Conservation (phyloP, 805 yeast species). For the Candida quercuum region DNA sequence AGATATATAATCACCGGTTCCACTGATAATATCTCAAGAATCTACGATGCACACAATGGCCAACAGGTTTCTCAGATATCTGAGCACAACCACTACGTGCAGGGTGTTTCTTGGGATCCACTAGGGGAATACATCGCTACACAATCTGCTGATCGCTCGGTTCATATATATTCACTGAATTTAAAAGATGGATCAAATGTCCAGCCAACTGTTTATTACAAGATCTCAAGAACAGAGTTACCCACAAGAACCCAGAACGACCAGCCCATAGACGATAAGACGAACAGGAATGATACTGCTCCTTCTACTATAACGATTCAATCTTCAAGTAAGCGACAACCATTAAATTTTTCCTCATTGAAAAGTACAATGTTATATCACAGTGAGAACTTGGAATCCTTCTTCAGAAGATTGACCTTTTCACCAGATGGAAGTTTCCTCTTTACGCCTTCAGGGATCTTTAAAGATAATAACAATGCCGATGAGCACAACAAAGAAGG, state of each 20-base stretch:
- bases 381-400: conserved; percentile 83
- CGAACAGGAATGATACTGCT: conserved; percentile 7
- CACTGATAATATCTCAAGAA: conserved; percentile 79
- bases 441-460: conserved; percentile 72
- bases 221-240: conserved; percentile 52
- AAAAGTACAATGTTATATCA: conserved; percentile 56
- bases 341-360: conserved; percentile 20
- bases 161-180: conserved; percentile 57
- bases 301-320: conserved; percentile 30
- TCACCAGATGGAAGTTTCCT: conserved; percentile 87
- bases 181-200: conserved; percentile 23
- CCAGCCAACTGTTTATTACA: conserved; percentile 39
- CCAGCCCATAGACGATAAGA: background rate
- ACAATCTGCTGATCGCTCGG: conserved; percentile 84
- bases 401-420: conserved; percentile 79
- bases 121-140: conserved; percentile 68
- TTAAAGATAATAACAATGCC: conserved; percentile 27
- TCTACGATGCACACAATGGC: conserved; percentile 57
- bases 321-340: conserved; percentile 18
- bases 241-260: conserved; percentile 29
- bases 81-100: conserved; percentile 86
- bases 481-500: conserved; percentile 30
- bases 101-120: conserved; percentile 97
- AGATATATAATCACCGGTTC: conserved; percentile 78
- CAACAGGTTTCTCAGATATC: conserved; percentile 51